Percentiles rank a stretch among this genome's conserved stretches.
Conservation (phyloP, 108 stramenopile genomes). For the Discostella stelligeroides region DNA sequence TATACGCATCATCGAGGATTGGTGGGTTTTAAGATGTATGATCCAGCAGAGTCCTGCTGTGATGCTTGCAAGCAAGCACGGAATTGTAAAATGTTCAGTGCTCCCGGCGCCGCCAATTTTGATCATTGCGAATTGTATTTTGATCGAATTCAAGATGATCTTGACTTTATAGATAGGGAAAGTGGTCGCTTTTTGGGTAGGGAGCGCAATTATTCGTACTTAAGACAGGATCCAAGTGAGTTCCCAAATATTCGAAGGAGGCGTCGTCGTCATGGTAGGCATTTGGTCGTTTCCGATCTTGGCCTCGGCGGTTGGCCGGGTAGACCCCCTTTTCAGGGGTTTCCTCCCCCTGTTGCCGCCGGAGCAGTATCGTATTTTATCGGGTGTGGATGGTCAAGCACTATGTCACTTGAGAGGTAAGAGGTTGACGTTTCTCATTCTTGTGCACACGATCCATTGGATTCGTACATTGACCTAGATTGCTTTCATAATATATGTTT, state of each 20-base stretch:
- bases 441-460: no score
- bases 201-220: slow-evolving; percentile 27
- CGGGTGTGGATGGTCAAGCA: slow-evolving; percentile 51
- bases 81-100: slow-evolving; percentile 27
- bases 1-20: slow-evolving; percentile 32
- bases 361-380: slow-evolving; percentile 22
- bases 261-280: no score
- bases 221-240: not conserved
- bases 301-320: no score
- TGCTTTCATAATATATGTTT: not conserved
- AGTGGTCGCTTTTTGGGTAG: slow-evolving; percentile 13
- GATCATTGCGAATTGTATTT: slow-evolving; percentile 54
- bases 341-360: slow-evolving; percentile 2
- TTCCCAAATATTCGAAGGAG: slow-evolving; percentile 22
- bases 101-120: slow-evolving; percentile 14
- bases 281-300: slow-evolving; percentile 8
- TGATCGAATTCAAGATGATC: slow-evolving; percentile 23
- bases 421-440: no score
- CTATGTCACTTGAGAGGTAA: slow-evolving; percentile 29
- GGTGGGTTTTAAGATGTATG: slow-evolving; percentile 34
- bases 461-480: no score
- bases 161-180: slow-evolving; percentile 24
- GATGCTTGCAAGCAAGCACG: slow-evolving; percentile 23
- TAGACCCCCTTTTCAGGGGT: slow-evolving; percentile 8
- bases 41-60: slow-evolving; percentile 13